Evolutionary conservation across 345 rosid genomes (phyloP).

Genomic region (Ailanthus altissimus): DNA sequence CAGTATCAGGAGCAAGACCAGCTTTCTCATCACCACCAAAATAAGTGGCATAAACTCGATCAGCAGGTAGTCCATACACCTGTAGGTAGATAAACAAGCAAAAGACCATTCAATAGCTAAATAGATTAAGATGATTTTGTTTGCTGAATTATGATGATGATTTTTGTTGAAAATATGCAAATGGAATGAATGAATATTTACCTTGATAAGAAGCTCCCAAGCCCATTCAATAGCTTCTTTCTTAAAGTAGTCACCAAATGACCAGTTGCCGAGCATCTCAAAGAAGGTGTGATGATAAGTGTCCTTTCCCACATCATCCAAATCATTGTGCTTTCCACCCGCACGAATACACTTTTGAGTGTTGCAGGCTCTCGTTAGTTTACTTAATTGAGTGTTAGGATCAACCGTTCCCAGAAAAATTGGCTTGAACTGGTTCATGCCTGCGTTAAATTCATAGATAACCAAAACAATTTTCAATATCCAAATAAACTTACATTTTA

Average conservation of each 20-base stretch:
- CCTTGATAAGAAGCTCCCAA: constrained; percentile 93
- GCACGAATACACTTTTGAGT: constrained; percentile 98
- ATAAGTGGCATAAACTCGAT: constrained; percentile 90
- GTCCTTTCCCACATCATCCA: constrained; percentile 97
- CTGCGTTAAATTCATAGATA: constrained; percentile 30
- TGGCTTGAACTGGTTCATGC: constrained; percentile 97
- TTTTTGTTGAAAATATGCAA: no score
- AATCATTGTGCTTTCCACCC: constrained; percentile 96
- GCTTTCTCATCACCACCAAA: constrained; percentile 94
- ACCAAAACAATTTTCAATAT: neutral
- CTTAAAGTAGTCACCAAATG: constrained; percentile 97
- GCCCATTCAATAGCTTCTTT: constrained; percentile 95
- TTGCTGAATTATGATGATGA: no score
- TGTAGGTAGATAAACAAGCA: constrained; percentile 17
- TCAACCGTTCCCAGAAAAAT: constrained; percentile 89
- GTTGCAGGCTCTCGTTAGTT: constrained; percentile 75
- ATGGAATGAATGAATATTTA: neutral
- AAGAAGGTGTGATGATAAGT: constrained; percentile 99
- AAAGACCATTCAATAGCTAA: constrained; percentile 71
- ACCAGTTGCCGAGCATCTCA: constrained; percentile 99
- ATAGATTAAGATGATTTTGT: no score
- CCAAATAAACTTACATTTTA: neutral
- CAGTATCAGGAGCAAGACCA: constrained; percentile 85
- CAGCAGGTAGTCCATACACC: constrained; percentile 77
- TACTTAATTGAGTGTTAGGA: constrained; percentile 77